Evolutionary conservation across 2,329 filamentous ascomycete species (phyloP), one percentile per base, ranked within the genome.

Genomic region (Metarhizium album): DNA sequence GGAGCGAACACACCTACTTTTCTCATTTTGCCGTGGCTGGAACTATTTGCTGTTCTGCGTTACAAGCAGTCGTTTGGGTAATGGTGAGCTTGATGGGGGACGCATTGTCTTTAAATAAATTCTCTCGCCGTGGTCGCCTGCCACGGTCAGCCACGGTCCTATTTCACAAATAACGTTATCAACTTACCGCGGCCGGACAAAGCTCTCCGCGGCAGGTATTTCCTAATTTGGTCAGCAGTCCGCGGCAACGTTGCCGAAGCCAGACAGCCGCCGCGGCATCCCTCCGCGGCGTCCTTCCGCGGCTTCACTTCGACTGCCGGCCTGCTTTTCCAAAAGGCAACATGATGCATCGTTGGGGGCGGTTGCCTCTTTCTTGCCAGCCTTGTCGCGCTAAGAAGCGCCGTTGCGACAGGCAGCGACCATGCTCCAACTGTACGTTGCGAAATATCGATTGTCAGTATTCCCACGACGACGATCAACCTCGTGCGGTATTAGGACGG

Each of bases 371-470:
- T 2, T 52, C 51, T 4, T 55, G 52, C 27, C 49, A 40, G 47
- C 33, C 45, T 3, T 55, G 49, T 43, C 52, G 54, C 13, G 18
- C 47, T 14, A 52, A 52, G 27, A 53, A 55, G 31, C 52, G 52
- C 20, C 50, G 54, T 14, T 55, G 54, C 45, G 47, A 55, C 46
- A 47, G 52, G 20, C 29, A 29, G 4, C 52, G 45, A 40, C 52
- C 54, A 9, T 55, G 54, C 50, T 52, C 54, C 24, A 50, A 52
- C 48, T 54, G 61, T 37, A 33, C 47, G 2, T 11, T 45, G 14
- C 47, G 54, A 52, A 46, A 42, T 59, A 54, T 53, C 51, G 53
- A 31, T 54, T 59, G 29, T 46, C 27, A 33, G 18, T 47, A 55
- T 46, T 8, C 51, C 52, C 63, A 67, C 0, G 62, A 42, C 7